These are phyloP conservation scores for Ceratocystis huliohia DNA, from an alignment of 2,329 filamentous ascomycete genomes.

Conservation along the genomic window DNA sequence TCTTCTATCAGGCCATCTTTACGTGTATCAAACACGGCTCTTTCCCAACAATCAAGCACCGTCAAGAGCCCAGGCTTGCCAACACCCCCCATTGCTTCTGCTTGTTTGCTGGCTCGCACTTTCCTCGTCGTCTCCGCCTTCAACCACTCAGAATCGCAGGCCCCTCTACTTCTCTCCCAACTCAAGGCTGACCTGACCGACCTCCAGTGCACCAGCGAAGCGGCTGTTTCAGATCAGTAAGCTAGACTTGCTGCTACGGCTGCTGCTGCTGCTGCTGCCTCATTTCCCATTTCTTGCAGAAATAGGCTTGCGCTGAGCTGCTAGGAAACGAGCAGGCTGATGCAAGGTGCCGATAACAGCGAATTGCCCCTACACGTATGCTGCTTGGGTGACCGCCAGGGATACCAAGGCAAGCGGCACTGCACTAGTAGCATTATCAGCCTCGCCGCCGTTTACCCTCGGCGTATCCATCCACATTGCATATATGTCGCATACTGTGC, in stretches of 20 bases:
- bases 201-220: not conserved
- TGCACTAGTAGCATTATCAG: no score
- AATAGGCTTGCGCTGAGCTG: not conserved
- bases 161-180: not conserved
- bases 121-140: not conserved
- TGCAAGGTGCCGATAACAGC: conserved; percentile 2
- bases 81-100: not conserved
- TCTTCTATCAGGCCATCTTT: not conserved
- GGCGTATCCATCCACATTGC: no score
- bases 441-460: no score
- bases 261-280: not conserved
- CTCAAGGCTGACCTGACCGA: not conserved
- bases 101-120: not conserved
- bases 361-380: not conserved
- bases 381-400: no score
- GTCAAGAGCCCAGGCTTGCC: not conserved
- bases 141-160: not conserved
- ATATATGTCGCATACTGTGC: not conserved
- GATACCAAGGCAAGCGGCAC: no score
- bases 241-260: not conserved
- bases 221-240: not conserved
- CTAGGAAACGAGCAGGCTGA: not conserved
- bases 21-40: not conserved
- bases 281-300: not conserved
- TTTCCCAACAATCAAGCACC: not conserved